Evolutionary conservation across 1,284 basidiomycete genomes (phyloP), one percentile per base, ranked within the genome.

Genomic region (Boletus holoroseus): DNA sequence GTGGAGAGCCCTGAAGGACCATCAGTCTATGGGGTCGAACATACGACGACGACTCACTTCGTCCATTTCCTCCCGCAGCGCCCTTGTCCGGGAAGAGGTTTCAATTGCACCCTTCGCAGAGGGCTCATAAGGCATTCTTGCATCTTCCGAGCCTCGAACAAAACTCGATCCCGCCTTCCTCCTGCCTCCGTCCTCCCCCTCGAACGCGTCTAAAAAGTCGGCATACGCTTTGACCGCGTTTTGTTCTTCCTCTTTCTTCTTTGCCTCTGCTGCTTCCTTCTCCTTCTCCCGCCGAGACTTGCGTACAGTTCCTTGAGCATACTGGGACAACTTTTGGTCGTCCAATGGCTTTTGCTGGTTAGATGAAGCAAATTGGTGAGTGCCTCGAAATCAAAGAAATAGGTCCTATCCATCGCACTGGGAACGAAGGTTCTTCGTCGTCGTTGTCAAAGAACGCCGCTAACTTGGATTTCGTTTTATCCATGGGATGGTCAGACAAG

Each of bases 201-300:
- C 90, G 62, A 94, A 95, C 11, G 82, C 84, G 58, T 91, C 85
- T 57, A 94, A 68, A 67, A 92, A 94, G 63, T 95, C 93, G 4
- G 84, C 88, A 66, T 93, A 93, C 4, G 84, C 85, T 61, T 77
- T 81, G 6, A 80, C 85, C 38, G 85, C 84, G 58, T 83, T 79
- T 53, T 86, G 87, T 62, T 94, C 91, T 61, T 89, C 85, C 64
- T 90, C 84, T 58, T 77, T 82, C 64, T 83, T 83, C 71, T 93
- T 94, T 30, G 86, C 88, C 50, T 91, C 89, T 41, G 91, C 92
- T 44, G 83, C 84, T 65, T 96, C 93, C 59, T 86, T 81, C 64
- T 96, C 93, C 64, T 88, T 92, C 69, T 95, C 88, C 49, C 84
- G 73, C 47, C 81, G 78, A 22, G 88, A 89, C 68, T 91, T 91